Percentiles rank a stretch among this genome's conserved stretches.
Conservation (phyloP, 2,329 filamentous ascomycete genomes). For the Fusarium secorum region DNA sequence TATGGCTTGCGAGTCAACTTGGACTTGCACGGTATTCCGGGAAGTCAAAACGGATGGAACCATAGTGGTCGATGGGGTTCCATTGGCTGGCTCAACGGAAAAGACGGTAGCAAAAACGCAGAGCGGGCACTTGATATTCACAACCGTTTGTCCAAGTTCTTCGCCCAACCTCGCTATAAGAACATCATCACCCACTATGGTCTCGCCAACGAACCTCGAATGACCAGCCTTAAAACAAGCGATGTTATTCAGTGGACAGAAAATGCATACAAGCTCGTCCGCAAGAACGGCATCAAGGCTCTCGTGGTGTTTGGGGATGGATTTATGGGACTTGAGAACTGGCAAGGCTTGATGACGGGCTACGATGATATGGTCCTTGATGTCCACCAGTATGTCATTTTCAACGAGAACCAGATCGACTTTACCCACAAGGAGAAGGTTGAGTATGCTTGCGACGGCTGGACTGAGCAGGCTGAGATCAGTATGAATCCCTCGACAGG, state of each 20-base stretch:
- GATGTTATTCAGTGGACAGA: constrained; percentile 83
- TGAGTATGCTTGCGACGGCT: constrained; percentile 84
- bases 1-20: constrained; percentile 92
- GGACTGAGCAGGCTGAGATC: constrained; percentile 79
- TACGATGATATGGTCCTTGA: constrained; percentile 84
- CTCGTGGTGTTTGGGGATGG: constrained; percentile 90
- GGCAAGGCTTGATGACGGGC: constrained; percentile 82
- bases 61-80: constrained; percentile 84
- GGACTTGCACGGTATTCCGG: constrained; percentile 89
- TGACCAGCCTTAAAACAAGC: constrained; percentile 73
- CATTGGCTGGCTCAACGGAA: constrained; percentile 92
- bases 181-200: constrained; percentile 94
- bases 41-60: constrained; percentile 97
- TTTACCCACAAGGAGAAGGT: constrained; percentile 85
- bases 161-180: constrained; percentile 89
- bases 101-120: constrained; percentile 78
- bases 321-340: constrained; percentile 89
- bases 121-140: constrained; percentile 88
- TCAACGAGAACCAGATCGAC: constrained; percentile 87
- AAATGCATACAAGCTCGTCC: constrained; percentile 75
- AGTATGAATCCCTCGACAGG: constrained; percentile 78
- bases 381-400: constrained; percentile 98
- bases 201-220: constrained; percentile 91
- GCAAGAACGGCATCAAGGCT: constrained; percentile 76
- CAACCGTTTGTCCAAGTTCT: constrained; percentile 87